These are phyloP conservation scores for Trichoderma citrinoviride DNA, from an alignment of 2,329 filamentous ascomycete genomes.

Conservation along the genomic window DNA sequence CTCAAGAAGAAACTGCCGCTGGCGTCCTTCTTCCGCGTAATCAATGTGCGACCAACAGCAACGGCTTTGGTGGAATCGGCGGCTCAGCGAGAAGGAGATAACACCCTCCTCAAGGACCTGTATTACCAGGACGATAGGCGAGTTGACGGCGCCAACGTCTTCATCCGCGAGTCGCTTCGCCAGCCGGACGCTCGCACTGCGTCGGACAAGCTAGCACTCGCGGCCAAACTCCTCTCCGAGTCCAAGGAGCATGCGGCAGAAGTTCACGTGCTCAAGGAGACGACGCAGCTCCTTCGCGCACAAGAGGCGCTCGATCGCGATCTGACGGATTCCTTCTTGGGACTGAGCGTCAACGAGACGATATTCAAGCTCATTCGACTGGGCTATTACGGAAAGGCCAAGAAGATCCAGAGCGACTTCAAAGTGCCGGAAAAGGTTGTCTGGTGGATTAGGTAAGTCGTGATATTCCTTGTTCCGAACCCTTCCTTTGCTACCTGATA, in stretches of 20 bases:
- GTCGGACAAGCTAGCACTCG: constrained; percentile 83
- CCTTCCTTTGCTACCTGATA: background rate
- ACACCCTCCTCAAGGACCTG: constrained; percentile 84
- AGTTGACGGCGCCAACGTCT: constrained; percentile 81
- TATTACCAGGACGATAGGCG: constrained; percentile 97
- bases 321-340: constrained; percentile 71
- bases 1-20: constrained; percentile 88
- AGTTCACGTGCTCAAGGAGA: constrained; percentile 73
- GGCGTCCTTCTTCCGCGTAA: constrained; percentile 86
- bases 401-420: constrained; percentile 88
- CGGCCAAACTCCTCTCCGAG: constrained; percentile 77
- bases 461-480: background rate
- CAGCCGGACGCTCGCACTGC: constrained; percentile 68
- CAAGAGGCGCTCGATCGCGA: constrained; percentile 88
- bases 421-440: constrained; percentile 86
- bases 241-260: constrained; percentile 77
- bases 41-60: constrained; percentile 81
- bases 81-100: constrained; percentile 66
- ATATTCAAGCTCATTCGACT: constrained; percentile 82
- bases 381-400: constrained; percentile 79
- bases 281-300: constrained; percentile 73
- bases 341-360: constrained; percentile 86
- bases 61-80: constrained; percentile 86
- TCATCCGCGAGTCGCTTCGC: constrained; percentile 77
- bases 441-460: constrained; percentile 71